Conservation (phyloP, 306 rosid species). For the Casuarina cunninghamiana region DNA sequence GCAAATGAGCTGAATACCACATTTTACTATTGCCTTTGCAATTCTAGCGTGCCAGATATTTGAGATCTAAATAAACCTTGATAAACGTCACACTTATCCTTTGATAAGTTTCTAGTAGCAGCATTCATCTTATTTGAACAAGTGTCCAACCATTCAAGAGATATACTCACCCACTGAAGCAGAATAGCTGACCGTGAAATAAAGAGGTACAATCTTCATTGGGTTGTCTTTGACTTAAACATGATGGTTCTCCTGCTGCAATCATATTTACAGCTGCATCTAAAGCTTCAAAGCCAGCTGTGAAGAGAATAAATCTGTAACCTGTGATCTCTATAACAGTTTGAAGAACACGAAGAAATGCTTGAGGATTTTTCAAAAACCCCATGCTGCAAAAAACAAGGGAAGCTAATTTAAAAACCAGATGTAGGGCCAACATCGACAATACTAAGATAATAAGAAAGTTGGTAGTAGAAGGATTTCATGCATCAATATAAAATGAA, state of each 20-base stretch:
- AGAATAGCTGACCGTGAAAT: conserved; percentile 45
- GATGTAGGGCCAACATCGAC: not conserved
- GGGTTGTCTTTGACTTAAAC: conserved; percentile 30
- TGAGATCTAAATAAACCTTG: not conserved
- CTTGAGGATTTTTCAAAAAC: conserved; percentile 55
- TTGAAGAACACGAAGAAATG: conserved; percentile 61
- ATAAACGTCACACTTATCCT: not conserved
- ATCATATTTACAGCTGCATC: conserved; percentile 40
- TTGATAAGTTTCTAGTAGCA: not conserved
- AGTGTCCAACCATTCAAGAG: not conserved
- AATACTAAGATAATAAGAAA: conserved; percentile 1
- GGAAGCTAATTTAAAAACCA: conserved; percentile 18
- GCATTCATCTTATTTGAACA: not conserved
- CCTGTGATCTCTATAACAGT: conserved; percentile 50
- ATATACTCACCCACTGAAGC: conserved; percentile 71
- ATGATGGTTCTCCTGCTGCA: conserved; percentile 41
- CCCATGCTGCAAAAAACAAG: conserved; percentile 71
- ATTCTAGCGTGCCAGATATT: not conserved
- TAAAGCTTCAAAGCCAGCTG: conserved; percentile 70
- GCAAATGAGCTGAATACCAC: not conserved
- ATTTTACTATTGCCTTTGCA: not conserved
- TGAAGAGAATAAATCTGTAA: conserved; percentile 68
- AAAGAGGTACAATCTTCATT: conserved; percentile 56
- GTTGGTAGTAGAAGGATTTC: not conserved
- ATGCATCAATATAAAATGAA: not conserved